Conservation (phyloP, 208 protist species). For the Crithidia expoeki region DNA sequence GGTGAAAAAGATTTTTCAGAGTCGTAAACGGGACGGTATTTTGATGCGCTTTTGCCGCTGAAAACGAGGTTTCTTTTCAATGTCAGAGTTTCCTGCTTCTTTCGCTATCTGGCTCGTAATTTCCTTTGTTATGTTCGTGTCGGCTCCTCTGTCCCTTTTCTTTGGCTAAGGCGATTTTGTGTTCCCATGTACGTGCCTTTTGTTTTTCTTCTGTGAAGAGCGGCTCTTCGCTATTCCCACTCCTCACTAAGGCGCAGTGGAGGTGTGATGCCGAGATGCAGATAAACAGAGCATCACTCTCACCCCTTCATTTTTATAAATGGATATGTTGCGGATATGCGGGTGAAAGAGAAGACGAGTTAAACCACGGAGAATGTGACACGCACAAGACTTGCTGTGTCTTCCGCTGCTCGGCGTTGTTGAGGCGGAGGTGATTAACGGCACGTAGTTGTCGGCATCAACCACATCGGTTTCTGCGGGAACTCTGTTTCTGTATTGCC, state of each 20-base stretch:
- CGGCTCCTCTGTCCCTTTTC: background rate
- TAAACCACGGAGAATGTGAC: no score
- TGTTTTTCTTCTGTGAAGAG: slow-evolving; percentile 1
- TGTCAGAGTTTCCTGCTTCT: background rate
- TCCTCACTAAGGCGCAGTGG: background rate
- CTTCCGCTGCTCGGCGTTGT: background rate
- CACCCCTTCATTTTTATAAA: no score
- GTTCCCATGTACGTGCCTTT: background rate
- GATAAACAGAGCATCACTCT: no score
- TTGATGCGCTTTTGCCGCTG: background rate
- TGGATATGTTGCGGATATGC: no score
- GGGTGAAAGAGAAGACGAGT: no score
- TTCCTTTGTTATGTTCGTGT: slow-evolving; percentile 19
- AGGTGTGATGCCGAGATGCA: background rate
- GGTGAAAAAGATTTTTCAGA: background rate
- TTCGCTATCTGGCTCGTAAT: background rate
- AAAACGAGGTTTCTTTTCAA: background rate
- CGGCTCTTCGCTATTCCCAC: background rate
- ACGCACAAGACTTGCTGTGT: background rate
- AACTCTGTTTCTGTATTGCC: background rate
- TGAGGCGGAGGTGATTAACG: background rate
- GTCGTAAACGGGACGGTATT: background rate
- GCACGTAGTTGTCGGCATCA: background rate
- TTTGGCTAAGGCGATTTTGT: background rate
- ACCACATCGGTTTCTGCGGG: background rate